Evolutionary conservation across 2,329 filamentous ascomycete species (phyloP).

Genomic region (Epichloe gansuensis): DNA sequence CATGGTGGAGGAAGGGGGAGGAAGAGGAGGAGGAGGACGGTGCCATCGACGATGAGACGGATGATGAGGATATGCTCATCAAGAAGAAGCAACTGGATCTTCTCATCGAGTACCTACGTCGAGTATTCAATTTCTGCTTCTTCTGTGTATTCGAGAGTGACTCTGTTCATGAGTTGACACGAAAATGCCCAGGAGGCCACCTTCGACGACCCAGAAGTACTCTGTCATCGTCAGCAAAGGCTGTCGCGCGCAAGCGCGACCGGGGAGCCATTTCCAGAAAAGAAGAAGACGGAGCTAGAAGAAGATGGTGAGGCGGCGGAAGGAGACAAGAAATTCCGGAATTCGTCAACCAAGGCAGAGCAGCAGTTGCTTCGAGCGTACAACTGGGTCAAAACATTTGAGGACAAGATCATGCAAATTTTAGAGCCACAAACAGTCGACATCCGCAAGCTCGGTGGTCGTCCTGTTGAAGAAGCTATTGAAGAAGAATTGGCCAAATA

Average conservation of each 20-base stretch:
- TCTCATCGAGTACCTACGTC: conserved; percentile 87
- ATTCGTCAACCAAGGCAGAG: conserved; percentile 62
- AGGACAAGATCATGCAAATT: conserved; percentile 89
- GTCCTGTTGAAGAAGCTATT: conserved; percentile 71
- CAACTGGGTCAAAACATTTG: conserved; percentile 98
- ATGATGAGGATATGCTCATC: conserved; percentile 77
- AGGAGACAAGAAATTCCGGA: conserved; percentile 62
- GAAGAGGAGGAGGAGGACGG: conserved; percentile 77
- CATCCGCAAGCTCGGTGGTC: conserved; percentile 81
- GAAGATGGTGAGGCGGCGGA: conserved; percentile 38
- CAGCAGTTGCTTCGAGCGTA: conserved; percentile 89
- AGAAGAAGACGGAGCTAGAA: conserved; percentile 59
- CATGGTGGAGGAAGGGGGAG: conserved; percentile 55
- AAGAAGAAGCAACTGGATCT: conserved; percentile 98
- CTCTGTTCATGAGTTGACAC: conserved; percentile 86
- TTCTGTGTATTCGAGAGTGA: conserved; percentile 99
- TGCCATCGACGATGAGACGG: conserved; percentile 71
- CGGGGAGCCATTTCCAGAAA: conserved; percentile 73
- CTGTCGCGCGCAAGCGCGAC: conserved; percentile 74
- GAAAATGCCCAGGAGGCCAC: conserved; percentile 96
- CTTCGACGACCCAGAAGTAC: conserved; percentile 81
- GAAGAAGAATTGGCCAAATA: conserved; percentile 77
- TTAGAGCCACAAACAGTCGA: conserved; percentile 83
- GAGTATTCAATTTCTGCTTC: conserved; percentile 98
- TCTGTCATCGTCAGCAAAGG: conserved; percentile 69